Conservation (phyloP, 2,329 filamentous ascomycete species). For the Drechslera avenae region DNA sequence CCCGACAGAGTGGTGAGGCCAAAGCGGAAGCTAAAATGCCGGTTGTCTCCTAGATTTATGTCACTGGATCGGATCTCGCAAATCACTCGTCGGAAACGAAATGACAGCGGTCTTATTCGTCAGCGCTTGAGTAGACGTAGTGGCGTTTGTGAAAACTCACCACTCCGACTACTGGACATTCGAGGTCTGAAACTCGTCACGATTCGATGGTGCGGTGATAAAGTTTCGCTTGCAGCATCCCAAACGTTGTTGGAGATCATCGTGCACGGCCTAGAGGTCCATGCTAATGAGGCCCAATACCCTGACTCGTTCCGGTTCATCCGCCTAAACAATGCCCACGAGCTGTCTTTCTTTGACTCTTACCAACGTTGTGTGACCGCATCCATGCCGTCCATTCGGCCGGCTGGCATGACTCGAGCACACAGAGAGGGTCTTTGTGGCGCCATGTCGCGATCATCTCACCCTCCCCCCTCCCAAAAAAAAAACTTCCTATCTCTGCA, state of each 20-base stretch:
- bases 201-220: slow-evolving; percentile 10
- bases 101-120: slow-evolving; percentile 24
- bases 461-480: slow-evolving; percentile 4
- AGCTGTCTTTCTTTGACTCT: slow-evolving; percentile 1
- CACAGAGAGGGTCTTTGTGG: slow-evolving; percentile 2
- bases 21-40: slow-evolving; percentile 21
- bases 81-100: slow-evolving; percentile 19
- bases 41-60: slow-evolving; percentile 18
- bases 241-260: slow-evolving; percentile 18
- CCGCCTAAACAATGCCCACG: slow-evolving; percentile 9
- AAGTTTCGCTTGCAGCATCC: slow-evolving; percentile 15
- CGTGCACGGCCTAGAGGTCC: slow-evolving; percentile 10
- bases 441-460: slow-evolving; percentile 10
- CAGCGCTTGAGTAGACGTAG: slow-evolving; percentile 5
- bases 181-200: slow-evolving; percentile 10
- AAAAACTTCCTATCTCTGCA: slow-evolving; percentile 9
- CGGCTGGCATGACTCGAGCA: neutral
- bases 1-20: slow-evolving; percentile 24
- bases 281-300: slow-evolving; percentile 12
- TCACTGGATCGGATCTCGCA: slow-evolving; percentile 16
- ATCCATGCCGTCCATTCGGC: neutral
- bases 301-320: slow-evolving; percentile 23
- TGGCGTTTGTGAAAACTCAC: slow-evolving; percentile 6
- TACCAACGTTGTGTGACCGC: slow-evolving; percentile 2
- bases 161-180: slow-evolving; percentile 3